Conservation (phyloP, 139 green algal species). For the Closterium sp. region DNA sequence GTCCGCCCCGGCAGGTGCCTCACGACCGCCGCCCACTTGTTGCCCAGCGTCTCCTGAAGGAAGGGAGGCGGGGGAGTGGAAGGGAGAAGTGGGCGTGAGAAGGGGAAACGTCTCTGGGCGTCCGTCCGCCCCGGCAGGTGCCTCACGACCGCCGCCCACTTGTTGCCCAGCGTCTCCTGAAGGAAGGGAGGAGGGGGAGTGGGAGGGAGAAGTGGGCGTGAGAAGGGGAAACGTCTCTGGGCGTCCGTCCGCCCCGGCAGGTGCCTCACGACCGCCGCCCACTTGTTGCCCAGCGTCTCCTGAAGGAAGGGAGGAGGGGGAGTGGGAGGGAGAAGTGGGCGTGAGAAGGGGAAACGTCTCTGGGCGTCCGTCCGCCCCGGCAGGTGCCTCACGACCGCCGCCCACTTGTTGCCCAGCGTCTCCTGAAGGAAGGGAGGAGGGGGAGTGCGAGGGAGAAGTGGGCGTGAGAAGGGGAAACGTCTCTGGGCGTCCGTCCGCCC, state of each 20-base stretch:
- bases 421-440: background rate
- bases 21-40: slow-evolving; percentile 73
- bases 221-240: no score
- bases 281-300: slow-evolving; percentile 63
- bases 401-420: slow-evolving; percentile 66
- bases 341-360: no score
- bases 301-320: background rate
- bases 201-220: no score
- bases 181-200: background rate
- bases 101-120: no score
- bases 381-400: slow-evolving; percentile 66
- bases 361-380: background rate
- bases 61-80: background rate
- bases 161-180: slow-evolving; percentile 56
- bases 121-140: slow-evolving; percentile 48
- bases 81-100: no score
- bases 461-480: no score
- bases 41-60: slow-evolving; percentile 43
- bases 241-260: slow-evolving; percentile 40
- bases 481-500: no score
- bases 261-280: slow-evolving; percentile 67
- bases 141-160: slow-evolving; percentile 71
- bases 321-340: no score
- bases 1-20: slow-evolving; percentile 63
- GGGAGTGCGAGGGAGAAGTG: no score